phyloP scores from a whole-genome alignment of 352 stramenopile species.

The Globisporangium acanthophoron region DNA sequence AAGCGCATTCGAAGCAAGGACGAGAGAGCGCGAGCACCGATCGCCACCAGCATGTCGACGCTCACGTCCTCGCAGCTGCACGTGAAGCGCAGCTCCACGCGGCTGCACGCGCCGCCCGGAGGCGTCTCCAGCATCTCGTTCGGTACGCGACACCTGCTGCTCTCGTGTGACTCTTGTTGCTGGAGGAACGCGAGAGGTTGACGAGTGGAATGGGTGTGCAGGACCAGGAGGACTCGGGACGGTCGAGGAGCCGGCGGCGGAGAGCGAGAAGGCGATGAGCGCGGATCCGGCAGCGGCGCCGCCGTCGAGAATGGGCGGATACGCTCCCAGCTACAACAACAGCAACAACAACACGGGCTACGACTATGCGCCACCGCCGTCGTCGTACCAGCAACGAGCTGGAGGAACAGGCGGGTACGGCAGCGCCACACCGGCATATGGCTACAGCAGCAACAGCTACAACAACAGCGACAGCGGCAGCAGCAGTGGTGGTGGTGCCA shows the following conservation, averaged over 20 bases:
- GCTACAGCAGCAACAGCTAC: neutral
- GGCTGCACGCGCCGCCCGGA: constrained; percentile 61
- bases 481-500: constrained; percentile 13
- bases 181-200: neutral
- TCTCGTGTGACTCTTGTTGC: neutral
- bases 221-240: constrained; percentile 47
- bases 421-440: neutral
- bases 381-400: neutral
- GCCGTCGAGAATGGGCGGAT: constrained; percentile 3
- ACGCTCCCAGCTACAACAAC: constrained; percentile 1
- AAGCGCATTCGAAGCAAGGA: no score
- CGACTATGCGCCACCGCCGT: constrained; percentile 5
- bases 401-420: neutral
- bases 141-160: constrained; percentile 18
- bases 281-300: neutral
- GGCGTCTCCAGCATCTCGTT: constrained; percentile 67
- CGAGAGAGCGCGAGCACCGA: neutral
- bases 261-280: neutral
- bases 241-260: constrained; percentile 15
- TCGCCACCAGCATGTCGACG: constrained; percentile 49
- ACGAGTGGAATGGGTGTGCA: neutral
- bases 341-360: constrained; percentile 7
- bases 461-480: constrained; percentile 15
- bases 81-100: constrained; percentile 74
- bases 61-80: constrained; percentile 70